Conservation (phyloP, 1,284 basidiomycete species). For the Kalmanozyma brasiliensis region DNA sequence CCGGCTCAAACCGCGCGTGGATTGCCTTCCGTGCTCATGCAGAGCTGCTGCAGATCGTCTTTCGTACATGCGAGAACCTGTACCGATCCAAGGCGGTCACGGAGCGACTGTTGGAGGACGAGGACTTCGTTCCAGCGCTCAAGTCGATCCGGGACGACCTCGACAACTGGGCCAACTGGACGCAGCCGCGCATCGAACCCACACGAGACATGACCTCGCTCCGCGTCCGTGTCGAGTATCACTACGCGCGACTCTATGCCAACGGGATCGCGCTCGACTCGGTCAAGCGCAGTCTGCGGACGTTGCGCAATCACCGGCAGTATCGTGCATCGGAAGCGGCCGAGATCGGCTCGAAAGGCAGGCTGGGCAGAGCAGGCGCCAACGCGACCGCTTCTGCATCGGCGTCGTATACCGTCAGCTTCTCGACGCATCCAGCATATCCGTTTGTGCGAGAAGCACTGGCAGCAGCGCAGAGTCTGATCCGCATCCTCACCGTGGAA, state of each 20-base stretch:
- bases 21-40: constrained; percentile 48
- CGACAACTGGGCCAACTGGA: constrained; percentile 54
- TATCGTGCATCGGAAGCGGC: constrained; percentile 49
- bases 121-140: constrained; percentile 49
- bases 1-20: constrained; percentile 46
- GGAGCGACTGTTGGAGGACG: constrained; percentile 45
- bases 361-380: constrained; percentile 28
- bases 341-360: constrained; percentile 44
- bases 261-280: constrained; percentile 53
- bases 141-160: constrained; percentile 49
- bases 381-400: constrained; percentile 18
- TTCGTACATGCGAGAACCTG: constrained; percentile 51
- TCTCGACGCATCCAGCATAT: constrained; percentile 51
- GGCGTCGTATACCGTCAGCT: constrained; percentile 38
- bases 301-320: constrained; percentile 33
- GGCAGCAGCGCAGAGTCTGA: constrained; percentile 52
- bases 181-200: constrained; percentile 44
- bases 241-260: constrained; percentile 51
- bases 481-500: constrained; percentile 49
- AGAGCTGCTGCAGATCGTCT: constrained; percentile 47
- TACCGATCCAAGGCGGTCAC: constrained; percentile 48
- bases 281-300: constrained; percentile 44
- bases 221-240: constrained; percentile 50
- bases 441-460: constrained; percentile 54
- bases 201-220: constrained; percentile 52